phyloP scores from a whole-genome alignment of 257 asterid genomes.

The Jacaranda copaia region DNA sequence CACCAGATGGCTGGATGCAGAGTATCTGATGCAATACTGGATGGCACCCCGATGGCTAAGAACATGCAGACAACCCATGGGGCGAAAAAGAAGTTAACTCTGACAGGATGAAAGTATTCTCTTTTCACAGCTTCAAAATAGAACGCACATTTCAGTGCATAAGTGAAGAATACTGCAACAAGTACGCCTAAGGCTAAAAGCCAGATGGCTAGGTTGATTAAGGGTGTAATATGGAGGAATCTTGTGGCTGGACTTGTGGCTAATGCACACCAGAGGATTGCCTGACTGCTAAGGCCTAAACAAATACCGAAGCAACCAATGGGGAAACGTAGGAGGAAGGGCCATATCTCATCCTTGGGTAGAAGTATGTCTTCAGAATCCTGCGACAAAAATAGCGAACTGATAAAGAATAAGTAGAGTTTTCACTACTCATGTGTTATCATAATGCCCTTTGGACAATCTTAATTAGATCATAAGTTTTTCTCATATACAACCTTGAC shows the following conservation, averaged over 20 bases:
- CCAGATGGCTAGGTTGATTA: slow-evolving; percentile 79
- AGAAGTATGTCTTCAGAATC: slow-evolving; percentile 89
- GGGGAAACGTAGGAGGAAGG: slow-evolving; percentile 93
- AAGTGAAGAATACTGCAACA: slow-evolving; percentile 63
- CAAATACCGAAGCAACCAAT: slow-evolving; percentile 93
- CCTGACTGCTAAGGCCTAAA: slow-evolving; percentile 92
- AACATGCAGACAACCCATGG: slow-evolving; percentile 93
- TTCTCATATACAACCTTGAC: slow-evolving; percentile 64
- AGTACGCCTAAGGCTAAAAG: slow-evolving; percentile 64
- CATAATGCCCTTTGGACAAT: neutral
- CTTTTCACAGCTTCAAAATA: slow-evolving; percentile 92
- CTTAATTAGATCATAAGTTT: neutral
- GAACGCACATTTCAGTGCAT: slow-evolving; percentile 65
- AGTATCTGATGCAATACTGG: slow-evolving; percentile 38
- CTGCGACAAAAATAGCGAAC: slow-evolving; percentile 41
- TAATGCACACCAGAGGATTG: slow-evolving; percentile 80
- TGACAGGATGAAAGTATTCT: slow-evolving; percentile 83
- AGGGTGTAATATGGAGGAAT: slow-evolving; percentile 74
- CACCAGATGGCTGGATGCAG: slow-evolving; percentile 81
- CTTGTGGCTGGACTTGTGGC: slow-evolving; percentile 68
- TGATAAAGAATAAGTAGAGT: neutral
- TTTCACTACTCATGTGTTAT: neutral
- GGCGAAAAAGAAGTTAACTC: slow-evolving; percentile 96
- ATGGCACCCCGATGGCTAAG: slow-evolving; percentile 82
- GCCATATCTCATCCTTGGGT: slow-evolving; percentile 88